Conservation (phyloP, 2,329 filamentous ascomycete species). For the Mollisia scopiformis region DNA sequence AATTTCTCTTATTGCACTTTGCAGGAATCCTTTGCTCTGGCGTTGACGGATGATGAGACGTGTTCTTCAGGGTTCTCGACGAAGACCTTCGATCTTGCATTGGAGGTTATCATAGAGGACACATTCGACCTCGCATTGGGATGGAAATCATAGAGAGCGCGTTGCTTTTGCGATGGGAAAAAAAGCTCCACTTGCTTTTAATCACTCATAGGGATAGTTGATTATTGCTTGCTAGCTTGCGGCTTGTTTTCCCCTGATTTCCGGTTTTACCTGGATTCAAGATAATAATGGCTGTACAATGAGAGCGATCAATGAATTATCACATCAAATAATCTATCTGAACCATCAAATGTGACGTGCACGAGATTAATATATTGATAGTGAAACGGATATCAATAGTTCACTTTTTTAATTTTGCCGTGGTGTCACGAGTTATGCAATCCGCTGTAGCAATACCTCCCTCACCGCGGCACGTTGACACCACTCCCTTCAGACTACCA, state of each 20-base stretch:
- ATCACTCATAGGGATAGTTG: background rate
- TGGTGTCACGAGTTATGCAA: no score
- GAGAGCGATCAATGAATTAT: background rate
- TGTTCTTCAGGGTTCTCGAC: background rate
- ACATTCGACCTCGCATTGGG: background rate
- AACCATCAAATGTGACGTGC: no score
- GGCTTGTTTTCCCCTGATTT: background rate
- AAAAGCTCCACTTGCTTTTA: constrained; percentile 7
- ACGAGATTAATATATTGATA: no score
- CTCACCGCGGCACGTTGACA: no score
- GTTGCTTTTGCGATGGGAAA: background rate
- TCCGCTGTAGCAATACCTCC: no score
- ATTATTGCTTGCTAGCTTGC: background rate
- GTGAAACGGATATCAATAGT: no score
- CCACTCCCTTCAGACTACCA: no score
- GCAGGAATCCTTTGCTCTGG: background rate
- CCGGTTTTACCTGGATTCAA: background rate
- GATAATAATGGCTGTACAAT: background rate
- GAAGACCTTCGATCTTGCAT: background rate
- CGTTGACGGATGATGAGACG: background rate
- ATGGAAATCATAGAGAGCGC: background rate
- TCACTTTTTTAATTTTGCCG: no score
- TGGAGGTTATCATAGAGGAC: background rate
- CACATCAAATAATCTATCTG: background rate
- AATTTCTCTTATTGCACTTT: background rate